Percentiles rank a stretch among this genome's conserved stretches.
These are phyloP conservation scores for Cutaneotrichosporon curvatum DNA, from an alignment of 1,284 basidiomycete species.

Conservation along the genomic window DNA sequence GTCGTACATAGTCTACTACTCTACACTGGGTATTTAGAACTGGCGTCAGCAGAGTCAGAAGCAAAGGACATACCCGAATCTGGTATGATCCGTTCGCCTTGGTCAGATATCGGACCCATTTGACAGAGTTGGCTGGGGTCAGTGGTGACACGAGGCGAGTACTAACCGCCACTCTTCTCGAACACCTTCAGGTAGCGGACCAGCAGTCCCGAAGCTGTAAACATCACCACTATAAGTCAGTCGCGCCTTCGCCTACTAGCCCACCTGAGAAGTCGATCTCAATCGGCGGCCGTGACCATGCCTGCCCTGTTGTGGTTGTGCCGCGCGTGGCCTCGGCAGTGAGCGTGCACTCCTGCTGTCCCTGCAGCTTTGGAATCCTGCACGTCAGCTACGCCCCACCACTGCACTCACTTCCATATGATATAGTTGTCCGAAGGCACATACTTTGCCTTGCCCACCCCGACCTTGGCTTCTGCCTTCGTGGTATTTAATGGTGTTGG, in stretches of 20 bases:
- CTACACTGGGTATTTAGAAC: not conserved
- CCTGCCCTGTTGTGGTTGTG: slow-evolving; percentile 78
- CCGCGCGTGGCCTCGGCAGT: slow-evolving; percentile 76
- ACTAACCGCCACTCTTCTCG: slow-evolving; percentile 66
- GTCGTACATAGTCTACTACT: slow-evolving; percentile 1
- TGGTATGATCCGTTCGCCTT: slow-evolving; percentile 43
- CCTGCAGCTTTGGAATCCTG: slow-evolving; percentile 87
- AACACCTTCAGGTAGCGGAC: slow-evolving; percentile 98
- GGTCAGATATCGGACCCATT: slow-evolving; percentile 62
- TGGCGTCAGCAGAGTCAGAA: too few relatives aligned
- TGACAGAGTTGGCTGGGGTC: slow-evolving; percentile 33
- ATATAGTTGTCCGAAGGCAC: slow-evolving; percentile 90
- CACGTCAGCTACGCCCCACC: not conserved
- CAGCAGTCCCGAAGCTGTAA: slow-evolving; percentile 88
- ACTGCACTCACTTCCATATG: slow-evolving; percentile 79
- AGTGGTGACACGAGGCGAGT: not conserved
- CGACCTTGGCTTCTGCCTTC: slow-evolving; percentile 81
- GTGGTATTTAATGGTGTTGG: slow-evolving; percentile 94
- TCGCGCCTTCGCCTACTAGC: not conserved
- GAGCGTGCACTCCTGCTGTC: slow-evolving; percentile 81
- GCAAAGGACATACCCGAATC: slow-evolving; percentile 37
- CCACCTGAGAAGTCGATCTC: slow-evolving; percentile 75
- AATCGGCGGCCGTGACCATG: slow-evolving; percentile 96
- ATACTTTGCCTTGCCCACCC: slow-evolving; percentile 93
- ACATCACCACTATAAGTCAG: slow-evolving; percentile 78